Conservation (phyloP, 768 basidiomycete species). For the Crepidotus variabilis region DNA sequence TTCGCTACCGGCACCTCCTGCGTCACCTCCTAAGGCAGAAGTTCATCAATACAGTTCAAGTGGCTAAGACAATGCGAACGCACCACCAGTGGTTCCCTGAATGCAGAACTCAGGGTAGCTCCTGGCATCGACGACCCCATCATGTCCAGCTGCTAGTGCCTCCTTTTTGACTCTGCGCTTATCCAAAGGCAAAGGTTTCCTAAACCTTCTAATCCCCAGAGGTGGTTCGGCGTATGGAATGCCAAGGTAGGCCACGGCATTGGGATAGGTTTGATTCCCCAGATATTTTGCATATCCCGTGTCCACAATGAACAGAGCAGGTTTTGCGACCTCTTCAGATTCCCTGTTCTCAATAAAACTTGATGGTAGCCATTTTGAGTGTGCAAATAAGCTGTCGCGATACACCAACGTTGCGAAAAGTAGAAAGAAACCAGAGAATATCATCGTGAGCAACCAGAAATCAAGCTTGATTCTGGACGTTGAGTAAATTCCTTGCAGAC, state of each 20-base stretch:
- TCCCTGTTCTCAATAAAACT: too few species aligned
- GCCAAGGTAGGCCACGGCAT: constrained; percentile 55
- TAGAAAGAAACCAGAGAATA: too few species aligned
- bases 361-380: too few species aligned
- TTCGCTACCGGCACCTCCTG: constrained; percentile 62
- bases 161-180: constrained; percentile 36
- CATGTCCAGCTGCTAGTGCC: constrained; percentile 20
- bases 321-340: too few species aligned
- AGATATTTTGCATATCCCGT: constrained; percentile 57
- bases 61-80: constrained; percentile 4
- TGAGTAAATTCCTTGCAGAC: too few species aligned
- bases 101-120: constrained; percentile 56
- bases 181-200: constrained; percentile 50
- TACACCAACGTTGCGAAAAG: too few species aligned
- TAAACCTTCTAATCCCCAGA: constrained; percentile 45
- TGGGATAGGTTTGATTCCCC: constrained; percentile 47
- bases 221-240: constrained; percentile 61
- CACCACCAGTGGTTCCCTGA: constrained; percentile 51
- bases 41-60: background rate
- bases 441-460: too few species aligned
- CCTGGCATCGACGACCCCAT: constrained; percentile 41
- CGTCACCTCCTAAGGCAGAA: constrained; percentile 38
- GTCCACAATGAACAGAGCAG: constrained; percentile 35
- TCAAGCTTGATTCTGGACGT: too few species aligned
- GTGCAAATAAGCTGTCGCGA: too few species aligned